Evolutionary conservation across 2,329 filamentous ascomycete genomes (phyloP), one percentile per base, ranked within the genome.

Genomic region (Cercospora sojina): DNA sequence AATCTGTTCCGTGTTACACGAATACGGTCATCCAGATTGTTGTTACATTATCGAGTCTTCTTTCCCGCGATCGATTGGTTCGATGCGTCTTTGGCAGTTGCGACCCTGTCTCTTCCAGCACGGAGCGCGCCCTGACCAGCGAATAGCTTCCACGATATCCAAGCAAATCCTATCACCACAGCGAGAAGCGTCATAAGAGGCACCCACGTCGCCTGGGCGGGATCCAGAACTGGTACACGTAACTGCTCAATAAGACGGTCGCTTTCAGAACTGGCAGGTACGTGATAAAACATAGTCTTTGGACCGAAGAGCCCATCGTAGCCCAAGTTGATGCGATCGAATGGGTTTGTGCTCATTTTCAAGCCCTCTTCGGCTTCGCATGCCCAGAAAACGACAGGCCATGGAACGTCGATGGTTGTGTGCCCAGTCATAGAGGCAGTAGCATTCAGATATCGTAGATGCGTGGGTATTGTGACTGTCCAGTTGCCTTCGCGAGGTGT

Each of bases 341-440:
- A 98, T 0, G 94, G 94, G 74, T 91, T 97, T 5, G 84, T 85
- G 0, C 85, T 79, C 79, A 94, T 91, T 73, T 91, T 90, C 0
- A 84, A 84, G 0, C 85, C 87, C 60, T 87, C 84, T 9, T 87
- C 85, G 0, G 89, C 86, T 7, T 86, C 83, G 75, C 94, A 98
- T 0, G 93, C 92, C 93, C 93, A 97, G 81, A 97, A 97, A 0
- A 97, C 86, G 0, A 87, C 86, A 0, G 94, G 94, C 81, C 90
- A 93, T 0, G 94, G 91, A 0, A 88, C 78, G 4, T 49, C 38
- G 18, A 74, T 23, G 23, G 53, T 25, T 0, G 67, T 65, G 59
- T 77, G 72, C 16, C 75, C 67, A 4, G 82, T 71, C 8, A 59
- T 13, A 18, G 62, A 55, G 27, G 55, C 53, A 12, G 59, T 66